Base-by-base conservation (phyloP, 2,329 filamentous ascomycete species). In the Aspergillus ochraceoroseus region DNA sequence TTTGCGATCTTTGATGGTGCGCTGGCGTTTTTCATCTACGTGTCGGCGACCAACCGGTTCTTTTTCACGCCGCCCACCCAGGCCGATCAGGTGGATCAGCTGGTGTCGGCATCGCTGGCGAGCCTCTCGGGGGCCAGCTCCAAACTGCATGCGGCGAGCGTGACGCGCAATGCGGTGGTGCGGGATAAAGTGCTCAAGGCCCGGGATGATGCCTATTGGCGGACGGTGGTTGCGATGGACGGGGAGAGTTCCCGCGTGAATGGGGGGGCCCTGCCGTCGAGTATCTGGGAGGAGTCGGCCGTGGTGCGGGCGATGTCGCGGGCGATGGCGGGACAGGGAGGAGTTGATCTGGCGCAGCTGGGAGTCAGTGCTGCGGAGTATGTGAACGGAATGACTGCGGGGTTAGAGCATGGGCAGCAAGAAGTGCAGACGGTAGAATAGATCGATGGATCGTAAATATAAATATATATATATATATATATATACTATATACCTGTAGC, bases 141-240 rank as follows among this genome's bases (percentile, higher is more conserved):
- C 39, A 87, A 83, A 61, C 62, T 94, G 45, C 80, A 77, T 52
- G 85, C 84, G 0, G 68, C 85, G 25, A 84, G 80, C 5, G 80
- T 94, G 42, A 69, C 94, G 31, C 79, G 83, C 60, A 95, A 95
- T 68, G 86, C 87, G 2, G 76, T 85, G 11, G 72, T 83, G 41
- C 71, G 89, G 40, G 86, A 95, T 65, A 74, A 78, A 47, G 76
- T 75, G 29, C 67, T 95, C 62, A 78, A 88, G 44, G 71, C 65
- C 2, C 75, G 76, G 43, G 75, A 76, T 34, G 76, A 82, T 52
- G 74, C 72, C 11, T 95, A 95, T 66, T 96, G 90, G 90, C 61
- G 57, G 38, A 56, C 61, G 8, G 64, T 68, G 22, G 63, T 58
- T 27, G 67, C 70, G 3, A 79, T 82, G 48, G 87, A 36, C 30